Evolutionary conservation across 495 filamentous ascomycete genomes (phyloP), one percentile per base, ranked within the genome.

Genomic region (Penicillium turbatum): DNA sequence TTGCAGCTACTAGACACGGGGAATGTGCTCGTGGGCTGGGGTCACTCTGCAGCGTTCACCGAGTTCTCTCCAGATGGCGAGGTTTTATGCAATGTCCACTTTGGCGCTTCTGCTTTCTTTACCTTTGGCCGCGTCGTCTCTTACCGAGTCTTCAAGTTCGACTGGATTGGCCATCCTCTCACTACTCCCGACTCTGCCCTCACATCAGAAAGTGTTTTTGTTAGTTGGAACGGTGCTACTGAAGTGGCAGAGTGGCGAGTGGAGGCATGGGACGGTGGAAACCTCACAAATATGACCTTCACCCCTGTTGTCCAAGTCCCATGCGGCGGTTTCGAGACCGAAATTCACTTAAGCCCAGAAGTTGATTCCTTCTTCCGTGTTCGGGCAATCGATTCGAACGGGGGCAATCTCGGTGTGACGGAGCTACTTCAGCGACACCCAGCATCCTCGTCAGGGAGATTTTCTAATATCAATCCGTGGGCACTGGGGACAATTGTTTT

Each of bases 21-120:
- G 1, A 80, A 83, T 35, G 71, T 76, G 7, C 62, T 84, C 11
- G 72, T 84, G 12, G 80, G 78, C 47, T 85, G 80, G 81, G 82
- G 81, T 7, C 78, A 79, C 35, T 72, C 73, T 34, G 75, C 79
- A 0, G 76, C 76, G 6, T 72, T 78, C 48, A 84, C 76, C 1
- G 82, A 86, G 55, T 84, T 76, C 59, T 73, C 69, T 0, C 51
- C 65, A 0, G 68, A 80, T 16, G 82, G 83, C 0, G 70, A 73
- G 8, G 55, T 77, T 10, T 54, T 81, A 5, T 82, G 79, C 54
- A 63, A 74, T 44, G 61, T 67, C 12, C 70, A 71, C 48, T 72
- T 71, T 38, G 67, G 66, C 7, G 67, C 72, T 1, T 69, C 66
- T 17, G 67, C 62, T 6, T 74, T 66, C 15, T 74, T 72, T 51